A percentile compares a stretch with the other conserved stretches of the same genome.
Conservation (phyloP, 2,329 filamentous ascomycete species). For the Dendrostoma leiphaemia region DNA sequence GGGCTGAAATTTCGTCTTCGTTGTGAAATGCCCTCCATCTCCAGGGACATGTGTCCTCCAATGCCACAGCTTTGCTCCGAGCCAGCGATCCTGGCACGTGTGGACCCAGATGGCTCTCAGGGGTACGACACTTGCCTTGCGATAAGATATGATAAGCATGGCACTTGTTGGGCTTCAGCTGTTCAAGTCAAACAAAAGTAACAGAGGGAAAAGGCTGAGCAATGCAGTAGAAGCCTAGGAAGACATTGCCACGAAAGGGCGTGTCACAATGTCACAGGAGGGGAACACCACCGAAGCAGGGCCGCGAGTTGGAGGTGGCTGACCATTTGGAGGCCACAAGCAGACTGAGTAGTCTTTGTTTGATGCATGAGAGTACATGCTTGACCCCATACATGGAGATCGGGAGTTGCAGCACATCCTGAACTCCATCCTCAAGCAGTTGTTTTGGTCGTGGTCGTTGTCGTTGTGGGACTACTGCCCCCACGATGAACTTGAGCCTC, state of each 20-base stretch:
- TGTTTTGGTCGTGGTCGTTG: too few species aligned
- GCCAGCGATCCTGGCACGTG: slow-evolving; percentile 17
- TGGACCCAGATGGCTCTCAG: slow-evolving; percentile 6
- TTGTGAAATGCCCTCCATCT: background rate
- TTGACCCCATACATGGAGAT: too few species aligned
- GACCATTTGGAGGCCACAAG: background rate
- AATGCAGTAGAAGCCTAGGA: background rate
- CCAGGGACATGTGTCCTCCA: background rate
- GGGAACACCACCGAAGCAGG: too few species aligned
- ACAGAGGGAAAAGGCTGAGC: background rate
- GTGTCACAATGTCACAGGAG: too few species aligned
- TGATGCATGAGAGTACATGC: too few species aligned
- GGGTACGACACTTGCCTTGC: slow-evolving; percentile 8
- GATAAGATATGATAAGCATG: slow-evolving; percentile 2
- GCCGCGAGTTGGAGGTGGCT: background rate
- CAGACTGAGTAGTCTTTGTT: too few species aligned
- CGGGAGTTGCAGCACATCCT: background rate
- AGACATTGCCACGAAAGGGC: too few species aligned
- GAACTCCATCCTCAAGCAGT: background rate
- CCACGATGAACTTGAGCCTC: slow-evolving; percentile 9
- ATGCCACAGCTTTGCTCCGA: background rate
- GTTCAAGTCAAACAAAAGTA: too few species aligned
- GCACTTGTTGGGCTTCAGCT: background rate
- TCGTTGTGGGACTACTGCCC: background rate
- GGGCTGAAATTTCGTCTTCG: too few species aligned